Percentiles rank a stretch among this genome's conserved stretches.
Conservation (phyloP, 1,139 yeast genomes). For the Pichia sp. region DNA sequence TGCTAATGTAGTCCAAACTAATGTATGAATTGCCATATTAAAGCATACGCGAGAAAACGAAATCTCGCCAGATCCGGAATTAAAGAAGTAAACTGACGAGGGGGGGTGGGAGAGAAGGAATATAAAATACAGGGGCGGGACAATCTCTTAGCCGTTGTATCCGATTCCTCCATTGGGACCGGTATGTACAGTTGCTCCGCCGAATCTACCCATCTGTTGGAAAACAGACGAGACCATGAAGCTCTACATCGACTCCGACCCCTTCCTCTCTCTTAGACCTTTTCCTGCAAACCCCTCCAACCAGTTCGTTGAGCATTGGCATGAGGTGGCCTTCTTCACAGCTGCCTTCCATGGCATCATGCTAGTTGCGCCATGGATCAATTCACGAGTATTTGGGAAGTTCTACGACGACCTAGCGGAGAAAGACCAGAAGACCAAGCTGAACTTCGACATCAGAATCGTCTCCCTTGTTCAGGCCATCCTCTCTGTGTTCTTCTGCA, state of each 20-base stretch:
- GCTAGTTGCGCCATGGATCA: constrained; percentile 33
- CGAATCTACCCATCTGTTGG: neutral
- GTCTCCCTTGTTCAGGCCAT: constrained; percentile 54
- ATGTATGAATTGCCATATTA: too few relatives aligned
- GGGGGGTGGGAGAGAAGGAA: too few relatives aligned
- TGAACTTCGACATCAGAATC: constrained; percentile 54
- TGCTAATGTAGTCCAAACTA: too few relatives aligned
- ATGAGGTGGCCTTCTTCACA: constrained; percentile 43
- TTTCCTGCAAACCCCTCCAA: constrained; percentile 39
- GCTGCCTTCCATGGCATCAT: constrained; percentile 41
- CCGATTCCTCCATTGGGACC: too few relatives aligned
- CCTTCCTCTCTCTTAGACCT: constrained; percentile 44
- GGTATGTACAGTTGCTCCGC: neutral
- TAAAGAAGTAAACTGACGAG: too few relatives aligned
- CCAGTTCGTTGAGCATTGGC: constrained; percentile 46
- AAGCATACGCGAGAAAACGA: too few relatives aligned
- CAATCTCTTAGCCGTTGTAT: too few relatives aligned
- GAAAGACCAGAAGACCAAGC: constrained; percentile 25
- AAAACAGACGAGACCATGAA: constrained; percentile 13
- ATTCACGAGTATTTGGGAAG: constrained; percentile 28
- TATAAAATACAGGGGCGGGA: too few relatives aligned
- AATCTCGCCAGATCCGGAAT: too few relatives aligned
- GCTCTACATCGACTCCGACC: constrained; percentile 36
- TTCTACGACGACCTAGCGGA: constrained; percentile 23
- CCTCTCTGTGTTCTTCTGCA: constrained; percentile 38